These are phyloP conservation scores for Fistulifera solaris DNA, from an alignment of 108 stramenopile genomes.

Conservation along the genomic window DNA sequence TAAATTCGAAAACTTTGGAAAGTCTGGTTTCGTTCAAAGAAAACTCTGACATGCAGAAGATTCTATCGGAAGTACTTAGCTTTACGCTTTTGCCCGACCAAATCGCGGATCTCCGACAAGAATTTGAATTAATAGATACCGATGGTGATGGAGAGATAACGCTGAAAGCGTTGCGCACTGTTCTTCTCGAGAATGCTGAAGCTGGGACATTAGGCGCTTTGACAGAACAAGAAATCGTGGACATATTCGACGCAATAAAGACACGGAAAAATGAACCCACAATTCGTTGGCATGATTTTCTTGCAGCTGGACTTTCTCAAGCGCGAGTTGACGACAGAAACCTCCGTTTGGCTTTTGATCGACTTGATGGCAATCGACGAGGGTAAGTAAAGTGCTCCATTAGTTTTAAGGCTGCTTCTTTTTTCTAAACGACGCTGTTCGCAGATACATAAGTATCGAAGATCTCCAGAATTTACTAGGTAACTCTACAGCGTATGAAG, in stretches of 20 bases:
- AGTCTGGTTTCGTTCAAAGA: conserved; percentile 67
- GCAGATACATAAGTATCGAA: conserved; percentile 63
- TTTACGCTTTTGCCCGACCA: conserved; percentile 80
- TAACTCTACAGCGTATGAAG: conserved; percentile 27
- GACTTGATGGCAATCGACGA: conserved; percentile 68
- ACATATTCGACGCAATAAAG: conserved; percentile 63
- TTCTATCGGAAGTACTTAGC: conserved; percentile 71
- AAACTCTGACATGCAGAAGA: conserved; percentile 68
- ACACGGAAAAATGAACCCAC: conserved; percentile 44
- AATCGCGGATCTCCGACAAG: conserved; percentile 51
- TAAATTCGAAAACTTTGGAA: conserved; percentile 55
- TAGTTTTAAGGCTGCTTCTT: neutral
- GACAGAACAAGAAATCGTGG: conserved; percentile 66
- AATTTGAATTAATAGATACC: conserved; percentile 72
- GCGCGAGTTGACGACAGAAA: conserved; percentile 76
- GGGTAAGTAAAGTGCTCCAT: conserved; percentile 20
- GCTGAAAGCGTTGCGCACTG: conserved; percentile 44
- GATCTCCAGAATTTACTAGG: conserved; percentile 68
- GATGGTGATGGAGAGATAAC: conserved; percentile 75
- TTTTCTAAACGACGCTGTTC: neutral
- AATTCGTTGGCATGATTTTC: conserved; percentile 83
- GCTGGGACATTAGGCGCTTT: conserved; percentile 46
- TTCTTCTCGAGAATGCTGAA: conserved; percentile 52
- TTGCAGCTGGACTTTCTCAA: conserved; percentile 75
- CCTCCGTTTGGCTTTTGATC: conserved; percentile 70